phyloP scores from a whole-genome alignment of 1,284 basidiomycete genomes.

The Phylloboletellus chloephorus region DNA sequence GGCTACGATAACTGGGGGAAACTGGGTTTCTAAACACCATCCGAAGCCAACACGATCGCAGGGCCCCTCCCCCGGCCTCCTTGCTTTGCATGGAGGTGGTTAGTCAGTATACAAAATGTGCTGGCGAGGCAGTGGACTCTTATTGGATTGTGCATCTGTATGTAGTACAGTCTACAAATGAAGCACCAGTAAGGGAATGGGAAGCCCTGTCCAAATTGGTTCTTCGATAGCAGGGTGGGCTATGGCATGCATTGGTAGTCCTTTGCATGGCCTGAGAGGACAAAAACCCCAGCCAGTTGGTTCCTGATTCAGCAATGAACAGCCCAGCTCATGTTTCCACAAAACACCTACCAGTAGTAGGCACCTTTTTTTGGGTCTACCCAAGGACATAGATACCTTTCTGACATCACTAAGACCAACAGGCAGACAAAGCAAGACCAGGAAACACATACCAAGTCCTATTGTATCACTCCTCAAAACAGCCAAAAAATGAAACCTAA shows the following conservation, averaged over 20 bases:
- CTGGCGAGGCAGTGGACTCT: conserved; percentile 5
- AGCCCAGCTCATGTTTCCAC: conserved; percentile 6
- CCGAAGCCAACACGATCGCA: conserved; percentile 1
- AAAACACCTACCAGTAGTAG: conserved; percentile 1
- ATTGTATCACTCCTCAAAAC: background rate
- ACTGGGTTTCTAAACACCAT: conserved; percentile 7
- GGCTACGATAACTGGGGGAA: conserved; percentile 2
- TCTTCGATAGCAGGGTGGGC: background rate
- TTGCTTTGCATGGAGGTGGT: too few species aligned
- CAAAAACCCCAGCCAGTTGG: conserved; percentile 6
- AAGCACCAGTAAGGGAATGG: conserved; percentile 7
- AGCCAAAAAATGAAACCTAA: background rate
- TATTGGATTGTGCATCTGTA: conserved; percentile 5
- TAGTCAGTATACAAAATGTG: background rate
- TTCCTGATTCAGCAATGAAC: background rate
- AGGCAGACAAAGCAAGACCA: too few species aligned
- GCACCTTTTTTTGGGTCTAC: too few species aligned
- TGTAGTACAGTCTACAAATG: conserved; percentile 3
- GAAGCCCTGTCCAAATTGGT: conserved; percentile 2
- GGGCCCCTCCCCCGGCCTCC: conserved; percentile 1
- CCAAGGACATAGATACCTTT: background rate
- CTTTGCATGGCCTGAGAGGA: conserved; percentile 4
- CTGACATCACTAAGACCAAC: background rate
- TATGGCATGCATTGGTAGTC: conserved; percentile 2
- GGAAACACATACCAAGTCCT: background rate